Base-by-base conservation (phyloP, 768 basidiomycete species). In the Sarcodon aspratus region DNA sequence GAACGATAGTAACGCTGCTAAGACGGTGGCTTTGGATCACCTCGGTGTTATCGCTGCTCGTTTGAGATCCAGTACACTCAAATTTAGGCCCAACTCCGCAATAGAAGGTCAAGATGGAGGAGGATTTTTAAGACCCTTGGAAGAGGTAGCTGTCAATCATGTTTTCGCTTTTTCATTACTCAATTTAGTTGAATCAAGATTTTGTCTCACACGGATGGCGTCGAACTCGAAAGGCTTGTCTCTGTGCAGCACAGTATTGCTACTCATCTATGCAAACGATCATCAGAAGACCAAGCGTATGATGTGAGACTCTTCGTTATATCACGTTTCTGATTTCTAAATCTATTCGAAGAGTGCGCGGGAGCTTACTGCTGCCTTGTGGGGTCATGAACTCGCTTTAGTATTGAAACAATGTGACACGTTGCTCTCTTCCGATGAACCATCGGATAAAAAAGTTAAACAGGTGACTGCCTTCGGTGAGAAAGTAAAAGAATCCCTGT, bases 21-120 rank as follows among this genome's bases (percentile, higher is more conserved):
- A 93, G 63, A 81, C 80, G 1, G 82, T 96, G 53, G 89, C 93
- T 0, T 70, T 98, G 34, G 96, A 99, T 60, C 90, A 98, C 64
- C 70, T 99, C 0, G 96, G 96, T 9, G 74, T 83, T n/a, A 89
- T 99, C 47, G 93, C 87, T 18, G 86, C 92, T 4, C 78, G 80
- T 37, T 74, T 98, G 37, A 76, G 86, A 33, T 66, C 75, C 0
- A 82, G 76, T 35, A 66, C 68, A 46, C 63, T 82, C 42, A 71
- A 58, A 43, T 57, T 74, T 15, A 57, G 62, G 54, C 36, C 58
- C 65, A 53, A 60, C 2, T 43, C 46, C 3, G 34, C 33, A 51
- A 48, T 71, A 63, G 48, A 61, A 51, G 48, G 61, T 42, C 21
- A 27, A 27, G 13, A 42, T n/a, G 13, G 5, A 11, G 13, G 8